Base-by-base conservation (phyloP, 495 filamentous ascomycete genomes). In the Aspergillus carlsbadensis region DNA sequence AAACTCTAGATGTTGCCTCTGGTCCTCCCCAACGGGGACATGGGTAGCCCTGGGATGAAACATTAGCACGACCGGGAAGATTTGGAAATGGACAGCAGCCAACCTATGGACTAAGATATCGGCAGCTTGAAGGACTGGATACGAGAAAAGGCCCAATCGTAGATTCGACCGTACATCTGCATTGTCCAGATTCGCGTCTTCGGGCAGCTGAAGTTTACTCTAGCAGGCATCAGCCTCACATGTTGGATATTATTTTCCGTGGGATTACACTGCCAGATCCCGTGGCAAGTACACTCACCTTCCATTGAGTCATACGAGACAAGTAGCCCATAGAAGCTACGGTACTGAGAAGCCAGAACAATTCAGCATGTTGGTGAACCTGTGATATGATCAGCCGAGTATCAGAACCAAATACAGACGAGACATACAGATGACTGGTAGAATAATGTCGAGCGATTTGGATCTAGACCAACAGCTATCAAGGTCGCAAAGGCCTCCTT, bases 231-330 rank as follows among this genome's bases (percentile, higher is more conserved):
- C 51, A 62, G 63, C 56, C 15, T 50, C 10, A 15, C n/a, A 50
- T 18, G 20, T 11, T 31, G 18, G n/a, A n/a, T n/a, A n/a, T n/a
- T 15, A 8, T 15, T 52, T 31, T 15, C 13, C 13, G 14, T 15
- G 17, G 22, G 48, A 48, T 31, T 2, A 33, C 15, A 31, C 10
- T n/a, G 18, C 22, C 4, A n/a, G 2, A 22, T 11, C 11, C 6
- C 24, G 33, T 26, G 13, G 13, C 3, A n/a, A 18, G n/a, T n/a
- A 17, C 20, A 31, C 77, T 62, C 52, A 91, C 90, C 83, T 98
- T 98, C 92, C 92, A 98, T 73, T 97, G 93, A 37, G 94, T 98
- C 95, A 98, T 98, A 10, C 95, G 81, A 3, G 84, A 86, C 29
- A 98, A 76, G 69, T 95, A 92, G 11, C 95, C 94, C 74, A 89